These are phyloP conservation scores for Saccharomyces hybrid DNA, from an alignment of 1,139 yeast genomes.

Conservation along the genomic window DNA sequence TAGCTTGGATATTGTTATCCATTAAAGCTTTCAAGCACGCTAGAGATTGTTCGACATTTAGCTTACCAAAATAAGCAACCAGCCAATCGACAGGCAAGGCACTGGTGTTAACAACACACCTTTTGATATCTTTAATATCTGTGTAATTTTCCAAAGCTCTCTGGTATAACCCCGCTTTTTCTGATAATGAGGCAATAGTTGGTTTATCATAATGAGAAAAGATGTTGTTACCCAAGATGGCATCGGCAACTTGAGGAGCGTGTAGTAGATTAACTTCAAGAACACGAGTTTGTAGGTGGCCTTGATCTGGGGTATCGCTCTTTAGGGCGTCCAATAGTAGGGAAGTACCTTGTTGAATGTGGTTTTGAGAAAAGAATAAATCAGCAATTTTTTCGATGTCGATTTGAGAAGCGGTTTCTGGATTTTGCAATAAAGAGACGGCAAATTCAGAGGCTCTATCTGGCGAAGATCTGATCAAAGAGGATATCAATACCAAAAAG, in stretches of 20 bases:
- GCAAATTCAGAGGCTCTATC: slow-evolving; percentile 98
- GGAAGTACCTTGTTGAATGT: slow-evolving; percentile 98
- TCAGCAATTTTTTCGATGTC: slow-evolving; percentile 87
- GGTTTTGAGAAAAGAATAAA: slow-evolving; percentile 88
- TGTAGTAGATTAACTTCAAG: slow-evolving; percentile 87
- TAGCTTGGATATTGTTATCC: slow-evolving; percentile 72
- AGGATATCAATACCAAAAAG: slow-evolving; percentile 82
- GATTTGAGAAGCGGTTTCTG: slow-evolving; percentile 53
- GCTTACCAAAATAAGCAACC: slow-evolving; percentile 83
- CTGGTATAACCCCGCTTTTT: slow-evolving; percentile 88
- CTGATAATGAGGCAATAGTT: slow-evolving; percentile 85
- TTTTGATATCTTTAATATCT: slow-evolving; percentile 88
- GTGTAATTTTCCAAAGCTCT: slow-evolving; percentile 95
- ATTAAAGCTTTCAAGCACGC: slow-evolving; percentile 84
- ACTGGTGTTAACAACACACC: slow-evolving; percentile 85
- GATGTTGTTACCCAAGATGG: slow-evolving; percentile 92
- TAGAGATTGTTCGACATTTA: slow-evolving; percentile 88
- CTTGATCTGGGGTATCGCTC: slow-evolving; percentile 90
- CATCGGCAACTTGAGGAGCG: slow-evolving; percentile 99
- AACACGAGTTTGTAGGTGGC: slow-evolving; percentile 90
- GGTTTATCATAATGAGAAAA: slow-evolving; percentile 94
- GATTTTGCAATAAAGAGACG: slow-evolving; percentile 63
- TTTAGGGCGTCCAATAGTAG: slow-evolving; percentile 91
- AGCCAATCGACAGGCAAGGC: slow-evolving; percentile 91
- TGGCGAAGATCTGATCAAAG: slow-evolving; percentile 87